Evolutionary conservation across 495 filamentous ascomycete genomes (phyloP).

Genomic region (Zalerion maritima): DNA sequence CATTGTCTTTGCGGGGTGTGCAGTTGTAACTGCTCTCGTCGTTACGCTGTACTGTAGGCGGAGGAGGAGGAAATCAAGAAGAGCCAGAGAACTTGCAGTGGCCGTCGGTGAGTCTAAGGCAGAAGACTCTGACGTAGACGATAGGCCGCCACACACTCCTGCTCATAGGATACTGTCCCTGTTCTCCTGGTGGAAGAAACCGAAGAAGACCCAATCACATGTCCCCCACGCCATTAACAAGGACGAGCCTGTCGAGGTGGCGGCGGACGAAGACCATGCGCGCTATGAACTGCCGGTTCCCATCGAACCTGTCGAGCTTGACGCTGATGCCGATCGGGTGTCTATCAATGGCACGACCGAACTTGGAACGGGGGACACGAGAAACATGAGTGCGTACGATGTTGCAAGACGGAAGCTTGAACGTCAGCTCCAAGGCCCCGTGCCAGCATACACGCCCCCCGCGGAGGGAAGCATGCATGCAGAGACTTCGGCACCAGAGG

Average conservation of each 20-base stretch:
- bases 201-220: constrained; percentile 6
- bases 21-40: no score
- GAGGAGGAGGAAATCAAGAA: constrained; percentile 16
- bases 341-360: constrained; percentile 20
- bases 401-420: constrained; percentile 28
- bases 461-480: no score
- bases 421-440: constrained; percentile 25
- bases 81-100: no score
- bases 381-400: constrained; percentile 27
- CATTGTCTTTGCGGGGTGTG: no score
- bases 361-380: constrained; percentile 14
- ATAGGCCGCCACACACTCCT: constrained; percentile 12
- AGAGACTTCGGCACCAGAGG: constrained; percentile 10
- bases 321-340: constrained; percentile 24
- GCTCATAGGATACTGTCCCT: constrained; percentile 19
- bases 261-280: constrained; percentile 30
- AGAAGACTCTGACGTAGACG: constrained; percentile 7
- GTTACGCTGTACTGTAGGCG: no score
- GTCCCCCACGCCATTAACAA: constrained; percentile 10
- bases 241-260: constrained; percentile 25
- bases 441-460: constrained; percentile 19
- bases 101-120: no score
- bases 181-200: constrained; percentile 17
- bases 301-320: constrained; percentile 32
- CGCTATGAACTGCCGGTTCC: constrained; percentile 34